These are phyloP conservation scores for Candida labiduridarum DNA, from an alignment of 1,139 yeast genomes.

Conservation along the genomic window DNA sequence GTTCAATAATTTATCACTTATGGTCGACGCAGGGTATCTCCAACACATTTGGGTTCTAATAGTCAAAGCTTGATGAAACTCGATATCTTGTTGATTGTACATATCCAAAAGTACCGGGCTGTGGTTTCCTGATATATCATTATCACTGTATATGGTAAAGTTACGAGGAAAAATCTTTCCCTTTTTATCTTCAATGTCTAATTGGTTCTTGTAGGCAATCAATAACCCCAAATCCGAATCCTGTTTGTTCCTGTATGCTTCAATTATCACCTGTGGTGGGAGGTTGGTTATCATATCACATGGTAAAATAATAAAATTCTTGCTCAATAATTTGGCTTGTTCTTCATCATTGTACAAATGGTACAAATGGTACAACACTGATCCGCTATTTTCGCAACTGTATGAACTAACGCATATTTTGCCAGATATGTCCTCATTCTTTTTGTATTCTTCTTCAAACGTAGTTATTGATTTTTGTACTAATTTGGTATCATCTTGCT, in stretches of 20 bases:
- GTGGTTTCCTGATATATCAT: conserved; percentile 51
- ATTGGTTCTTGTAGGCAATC: conserved; percentile 67
- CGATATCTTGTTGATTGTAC: conserved; percentile 66
- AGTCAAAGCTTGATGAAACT: conserved; percentile 67
- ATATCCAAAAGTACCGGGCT: conserved; percentile 65
- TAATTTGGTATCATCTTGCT: conserved; percentile 27
- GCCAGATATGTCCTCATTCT: conserved; percentile 9
- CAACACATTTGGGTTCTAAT: conserved; percentile 87
- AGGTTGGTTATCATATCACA: conserved; percentile 92
- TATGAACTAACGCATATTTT: conserved; percentile 46
- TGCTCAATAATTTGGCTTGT: neutral
- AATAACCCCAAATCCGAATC: conserved; percentile 70
- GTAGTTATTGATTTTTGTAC: conserved; percentile 49
- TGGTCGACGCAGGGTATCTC: conserved; percentile 77
- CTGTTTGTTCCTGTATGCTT: conserved; percentile 73
- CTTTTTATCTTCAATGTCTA: conserved; percentile 81
- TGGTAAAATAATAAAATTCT: conserved; percentile 75
- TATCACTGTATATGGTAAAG: conserved; percentile 45
- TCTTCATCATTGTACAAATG: conserved; percentile 22
- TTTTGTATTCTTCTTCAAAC: conserved; percentile 25
- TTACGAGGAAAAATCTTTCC: conserved; percentile 51
- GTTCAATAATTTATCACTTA: conserved; percentile 74
- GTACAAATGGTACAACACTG: conserved; percentile 52
- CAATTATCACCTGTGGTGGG: conserved; percentile 87
- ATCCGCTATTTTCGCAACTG: conserved; percentile 63